Base-by-base conservation (phyloP, 352 stramenopile genomes). In the Globisporangium alternatum region DNA sequence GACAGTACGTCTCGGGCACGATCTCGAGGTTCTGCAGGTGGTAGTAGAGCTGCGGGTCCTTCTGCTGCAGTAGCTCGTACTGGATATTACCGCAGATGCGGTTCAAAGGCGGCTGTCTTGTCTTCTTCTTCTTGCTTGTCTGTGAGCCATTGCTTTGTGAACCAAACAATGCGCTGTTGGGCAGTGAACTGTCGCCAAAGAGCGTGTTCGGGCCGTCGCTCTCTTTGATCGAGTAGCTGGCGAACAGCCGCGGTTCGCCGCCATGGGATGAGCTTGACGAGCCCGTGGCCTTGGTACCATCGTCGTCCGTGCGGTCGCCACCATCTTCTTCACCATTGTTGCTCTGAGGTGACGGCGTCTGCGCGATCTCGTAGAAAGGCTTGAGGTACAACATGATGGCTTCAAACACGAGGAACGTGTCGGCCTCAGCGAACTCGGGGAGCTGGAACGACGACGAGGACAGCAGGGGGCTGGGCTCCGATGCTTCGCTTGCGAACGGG, bases 21-120 rank as follows among this genome's bases (percentile, higher is more conserved):
- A 93, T 90, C 10, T 93, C 81, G 43, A 93, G 66, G 62, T 95
- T 90, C 52, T 89, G 74, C 9, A 95, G 62, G 33, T 95, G 84
- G 44, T 89, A 92, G 55, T 82, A 90, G 21, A 95, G 62, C 51
- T 95, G 81, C n/a, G 86, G 86, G 25, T 95, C 84, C 25, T 83
- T 89, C 56, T 93, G 77, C 45, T 89, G 75, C 41, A 94, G 60
- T 4, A 94, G 47, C 45, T 91, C 81, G 63, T 91, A 91, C 65
- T 94, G 86, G 12, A 94, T 66, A 62, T 85, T 72, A 60, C 85
- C 69, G 61, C 86, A 93, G 49, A 94, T 66, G 45, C 70, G 75
- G 62, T 89, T 77, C n/a, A 94, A 61, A 2, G 78, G 75, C 13
- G 81, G 73, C 33, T 88, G 68, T 12, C 68, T 71, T 0, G 15